Conservation (phyloP, 768 basidiomycete species). For the Chalciporus sphaerocephalus region DNA sequence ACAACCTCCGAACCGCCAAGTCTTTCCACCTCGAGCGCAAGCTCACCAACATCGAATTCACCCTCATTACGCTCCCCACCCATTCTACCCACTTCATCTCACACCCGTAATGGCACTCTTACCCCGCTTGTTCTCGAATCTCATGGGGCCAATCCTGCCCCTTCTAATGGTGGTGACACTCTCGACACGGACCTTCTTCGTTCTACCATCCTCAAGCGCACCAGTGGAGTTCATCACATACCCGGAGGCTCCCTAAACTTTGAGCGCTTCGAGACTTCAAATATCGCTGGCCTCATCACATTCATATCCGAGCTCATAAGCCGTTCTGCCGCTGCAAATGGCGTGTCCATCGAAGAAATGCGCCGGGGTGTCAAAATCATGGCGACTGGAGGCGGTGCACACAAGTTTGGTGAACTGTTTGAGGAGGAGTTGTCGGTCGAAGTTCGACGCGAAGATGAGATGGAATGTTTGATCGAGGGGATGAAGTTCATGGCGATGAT, state of each 20-base stretch:
- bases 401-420: slow-evolving; percentile 87
- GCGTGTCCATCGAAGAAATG: slow-evolving; percentile 88
- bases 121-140: slow-evolving; percentile 75
- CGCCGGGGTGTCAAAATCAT: slow-evolving; percentile 90
- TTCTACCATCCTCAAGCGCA: slow-evolving; percentile 63
- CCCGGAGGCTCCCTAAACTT: slow-evolving; percentile 98
- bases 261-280: slow-evolving; percentile 91
- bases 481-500: slow-evolving; percentile 94
- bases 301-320: slow-evolving; percentile 87
- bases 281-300: slow-evolving; percentile 76
- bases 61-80: slow-evolving; percentile 17
- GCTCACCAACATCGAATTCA: slow-evolving; percentile 21
- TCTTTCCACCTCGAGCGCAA: slow-evolving; percentile 36
- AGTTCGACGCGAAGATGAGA: slow-evolving; percentile 91
- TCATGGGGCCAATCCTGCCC: slow-evolving; percentile 24
- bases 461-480: slow-evolving; percentile 97
- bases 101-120: slow-evolving; percentile 63
- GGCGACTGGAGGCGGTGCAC: slow-evolving; percentile 97
- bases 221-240: slow-evolving; percentile 60
- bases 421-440: slow-evolving; percentile 72
- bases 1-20: slow-evolving; percentile 46
- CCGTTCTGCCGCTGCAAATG: slow-evolving; percentile 79
- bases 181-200: slow-evolving; percentile 47
- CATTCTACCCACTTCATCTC: slow-evolving; percentile 27
- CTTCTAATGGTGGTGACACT: slow-evolving; percentile 19